Base-by-base conservation (phyloP, 2,329 filamentous ascomycete species). In the Macrophomina tecta region DNA sequence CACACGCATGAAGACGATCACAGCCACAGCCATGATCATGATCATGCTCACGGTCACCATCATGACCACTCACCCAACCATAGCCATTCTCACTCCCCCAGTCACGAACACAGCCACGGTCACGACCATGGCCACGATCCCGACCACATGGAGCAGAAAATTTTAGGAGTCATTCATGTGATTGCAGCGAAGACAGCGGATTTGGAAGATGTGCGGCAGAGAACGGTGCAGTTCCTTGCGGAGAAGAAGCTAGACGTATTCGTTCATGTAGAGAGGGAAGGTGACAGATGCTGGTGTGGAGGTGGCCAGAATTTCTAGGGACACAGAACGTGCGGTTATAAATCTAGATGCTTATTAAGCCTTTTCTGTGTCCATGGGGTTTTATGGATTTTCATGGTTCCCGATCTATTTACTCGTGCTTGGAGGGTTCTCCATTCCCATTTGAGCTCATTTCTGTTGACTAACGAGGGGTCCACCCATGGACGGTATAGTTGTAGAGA, bases 121-220 rank as follows among this genome's bases (percentile, higher is more conserved):
- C 67, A 70, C 48, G 45, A 40, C 6, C 69, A 69, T 30, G n/a
- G 18, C 16, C 75, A 77, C 67, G 64, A 34, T 5, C 73, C 73
- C 65, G 58, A 61, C 40, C 70, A 80, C 30, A 89, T 92, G 76
- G 73, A 67, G 18, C 75, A 79, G 60, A 87, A 83, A 69, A 84
- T 97, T 2, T 81, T 94, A 12, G 94, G 94, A 2, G 90, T 95
- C 1, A 94, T 97, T 68, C 94, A 97, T 75, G 86, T 97, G 46
- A 88, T 93, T 68, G 92, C 92, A 0, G 87, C 89, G 0, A 86
- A 87, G 30, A 87, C 85, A 2, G 88, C 90, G 2, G 89, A 94
- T 72, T 76, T 94, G 65, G 92, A 97, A 72, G 94, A 97, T 69
- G 92, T 97, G 5, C 85, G 92, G 61, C 87, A 92, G 68, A 85